Conservation (phyloP, 306 rosid species). For the Echinosophora koreensis region DNA sequence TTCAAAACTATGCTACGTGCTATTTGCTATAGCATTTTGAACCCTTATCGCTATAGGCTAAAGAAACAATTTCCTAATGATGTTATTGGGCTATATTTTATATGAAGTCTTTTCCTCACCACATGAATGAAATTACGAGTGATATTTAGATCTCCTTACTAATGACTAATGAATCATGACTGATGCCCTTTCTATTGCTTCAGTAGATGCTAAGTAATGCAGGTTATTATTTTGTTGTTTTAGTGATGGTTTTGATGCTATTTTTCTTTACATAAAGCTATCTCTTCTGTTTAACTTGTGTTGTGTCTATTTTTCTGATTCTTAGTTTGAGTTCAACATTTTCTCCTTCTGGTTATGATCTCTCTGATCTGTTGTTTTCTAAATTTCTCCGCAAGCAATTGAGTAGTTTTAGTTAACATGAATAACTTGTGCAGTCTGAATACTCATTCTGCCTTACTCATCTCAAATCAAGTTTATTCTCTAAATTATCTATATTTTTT, state of each 20-base stretch:
- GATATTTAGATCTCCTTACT: background rate
- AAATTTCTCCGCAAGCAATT: background rate
- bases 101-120: background rate
- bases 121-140: background rate
- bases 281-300: background rate
- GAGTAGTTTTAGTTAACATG: background rate
- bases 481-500: conserved; percentile 4
- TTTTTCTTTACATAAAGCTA: background rate
- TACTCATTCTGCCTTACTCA: background rate
- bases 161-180: background rate
- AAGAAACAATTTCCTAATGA: background rate
- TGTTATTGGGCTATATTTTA: background rate
- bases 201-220: background rate
- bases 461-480: conserved; percentile 29
- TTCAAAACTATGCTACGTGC: background rate
- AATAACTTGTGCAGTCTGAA: background rate
- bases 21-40: conserved; percentile 7
- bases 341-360: background rate
- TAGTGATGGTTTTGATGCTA: background rate
- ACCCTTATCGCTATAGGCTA: background rate
- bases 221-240: background rate
- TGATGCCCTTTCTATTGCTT: background rate
- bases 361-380: background rate
- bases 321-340: background rate
- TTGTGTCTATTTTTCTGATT: background rate